Base-by-base conservation (phyloP, 768 basidiomycete genomes). In the Harrya chromipes region DNA sequence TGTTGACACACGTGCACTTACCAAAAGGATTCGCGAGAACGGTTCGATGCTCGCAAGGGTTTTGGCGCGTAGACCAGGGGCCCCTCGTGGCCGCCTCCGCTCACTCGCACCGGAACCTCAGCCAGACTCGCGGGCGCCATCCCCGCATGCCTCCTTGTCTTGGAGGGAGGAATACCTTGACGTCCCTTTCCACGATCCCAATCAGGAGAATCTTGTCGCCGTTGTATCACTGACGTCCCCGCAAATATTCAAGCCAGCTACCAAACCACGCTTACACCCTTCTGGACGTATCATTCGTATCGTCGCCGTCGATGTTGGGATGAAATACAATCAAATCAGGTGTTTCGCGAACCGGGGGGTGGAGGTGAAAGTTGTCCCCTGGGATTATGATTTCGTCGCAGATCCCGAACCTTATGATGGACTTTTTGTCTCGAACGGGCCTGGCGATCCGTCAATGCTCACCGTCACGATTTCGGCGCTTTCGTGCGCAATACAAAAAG, bases 271-370 rank as follows among this genome's bases (percentile, higher is more conserved):
- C 46, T 65, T 81, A 29, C 90, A 97, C 64, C 87, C 90, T 3
- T 84, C 82, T 1, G 90, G 89, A 26, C 82, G 94, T 43, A 72
- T 82, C 1, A 65, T 98, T 26, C 87, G 97, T 52, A 81, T 99
- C 24, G 63, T 99, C 14, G 93, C 92, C 6, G 72, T 98, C 50
- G 97, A 99, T 66, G 95, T 98, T 43, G 97, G 97, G n/a, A 98
- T 98, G 91, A 99, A 99, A 72, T 97, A 90, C 75, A 98, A 98
- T 70, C 97, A 99, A 70, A 94, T 98, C 59, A 82, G 97, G 29
- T 99, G 97, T 75, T 97, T 99, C 73, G 83, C 81, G 37, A 76
- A 82, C 33, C 87, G 97, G 29, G 97, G 97, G 42, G 82, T 97
- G 31, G 92, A 98, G 68, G 77, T 98, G 65, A 97, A 98, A 72